Conservation (phyloP, 2,329 filamentous ascomycete species). For the Botryotinia convoluta region DNA sequence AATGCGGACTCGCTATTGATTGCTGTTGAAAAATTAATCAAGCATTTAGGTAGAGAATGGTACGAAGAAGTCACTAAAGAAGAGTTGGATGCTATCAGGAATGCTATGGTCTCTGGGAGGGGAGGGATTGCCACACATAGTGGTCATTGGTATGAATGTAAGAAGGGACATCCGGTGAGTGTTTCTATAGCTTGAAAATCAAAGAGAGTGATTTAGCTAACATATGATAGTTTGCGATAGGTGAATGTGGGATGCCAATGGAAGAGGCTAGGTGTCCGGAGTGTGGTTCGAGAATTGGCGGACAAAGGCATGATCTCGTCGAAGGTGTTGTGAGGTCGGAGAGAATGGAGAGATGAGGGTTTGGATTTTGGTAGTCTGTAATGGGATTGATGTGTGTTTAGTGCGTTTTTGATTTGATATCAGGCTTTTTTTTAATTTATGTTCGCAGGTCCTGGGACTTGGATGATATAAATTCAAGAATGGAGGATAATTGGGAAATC, state of each 20-base stretch:
- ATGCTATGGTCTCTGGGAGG: conserved; percentile 47
- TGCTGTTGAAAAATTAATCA: conserved; percentile 35
- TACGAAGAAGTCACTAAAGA: conserved; percentile 44
- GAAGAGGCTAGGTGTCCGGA: conserved; percentile 58
- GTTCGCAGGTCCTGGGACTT: neutral
- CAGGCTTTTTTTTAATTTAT: neutral
- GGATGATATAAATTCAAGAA: neutral
- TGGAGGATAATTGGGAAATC: neutral
- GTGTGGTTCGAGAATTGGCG: conserved; percentile 57
- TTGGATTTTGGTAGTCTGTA: neutral
- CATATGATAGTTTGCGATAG: conserved; percentile 52
- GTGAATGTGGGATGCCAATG: conserved; percentile 66
- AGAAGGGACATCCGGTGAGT: conserved; percentile 46
- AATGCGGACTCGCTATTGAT: conserved; percentile 31
- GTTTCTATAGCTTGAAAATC: neutral
- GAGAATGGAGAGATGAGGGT: conserved; percentile 45
- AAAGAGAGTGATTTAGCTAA: neutral
- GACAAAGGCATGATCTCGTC: conserved; percentile 47
- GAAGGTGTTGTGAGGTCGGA: conserved; percentile 51
- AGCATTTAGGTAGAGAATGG: conserved; percentile 38
- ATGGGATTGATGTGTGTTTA: neutral
- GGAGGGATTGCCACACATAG: conserved; percentile 43
- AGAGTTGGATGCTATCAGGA: conserved; percentile 46
- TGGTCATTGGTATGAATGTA: conserved; percentile 61
- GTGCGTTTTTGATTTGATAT: neutral